Evolutionary conservation across 208 protist genomes (phyloP).

Genomic region (Trypanosoma boissoni): DNA sequence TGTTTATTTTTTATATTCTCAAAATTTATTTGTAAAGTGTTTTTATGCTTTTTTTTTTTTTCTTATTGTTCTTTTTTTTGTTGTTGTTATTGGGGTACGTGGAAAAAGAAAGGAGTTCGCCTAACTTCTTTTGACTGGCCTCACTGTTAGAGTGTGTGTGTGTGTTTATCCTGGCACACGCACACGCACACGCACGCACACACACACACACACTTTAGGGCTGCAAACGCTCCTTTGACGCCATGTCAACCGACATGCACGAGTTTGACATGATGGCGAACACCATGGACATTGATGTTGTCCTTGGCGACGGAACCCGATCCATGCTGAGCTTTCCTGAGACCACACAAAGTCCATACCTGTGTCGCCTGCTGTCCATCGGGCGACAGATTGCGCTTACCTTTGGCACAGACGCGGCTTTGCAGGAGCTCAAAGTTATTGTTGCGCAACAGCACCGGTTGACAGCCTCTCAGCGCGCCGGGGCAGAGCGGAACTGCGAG

Average conservation of each 20-base stretch:
- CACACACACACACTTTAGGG: not conserved
- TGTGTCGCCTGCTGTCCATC: conserved; percentile 11
- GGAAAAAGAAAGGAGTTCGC: no score
- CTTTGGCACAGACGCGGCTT: conserved; percentile 16
- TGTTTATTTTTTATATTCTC: no score
- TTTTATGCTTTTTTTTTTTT: not conserved
- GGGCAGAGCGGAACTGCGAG: no score
- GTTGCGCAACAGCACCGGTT: not conserved
- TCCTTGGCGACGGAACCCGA: conserved; percentile 23
- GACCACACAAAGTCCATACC: conserved; percentile 11
- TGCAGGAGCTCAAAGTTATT: conserved; percentile 18
- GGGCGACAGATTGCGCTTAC: conserved; percentile 4
- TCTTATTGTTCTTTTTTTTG: not conserved
- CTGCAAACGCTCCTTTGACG: not conserved
- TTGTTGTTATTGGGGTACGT: not conserved
- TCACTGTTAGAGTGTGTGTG: no score
- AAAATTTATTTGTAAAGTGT: no score
- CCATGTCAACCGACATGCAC: conserved; percentile 1
- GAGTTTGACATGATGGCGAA: conserved; percentile 29
- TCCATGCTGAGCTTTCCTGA: conserved; percentile 22
- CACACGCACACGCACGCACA: not conserved
- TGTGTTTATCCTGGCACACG: not conserved
- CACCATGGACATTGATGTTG: conserved; percentile 22
- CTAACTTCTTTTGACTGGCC: no score
- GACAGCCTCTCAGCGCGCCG: not conserved